Evolutionary conservation across 768 basidiomycete genomes (phyloP).

Genomic region (Arthromyces matolae): DNA sequence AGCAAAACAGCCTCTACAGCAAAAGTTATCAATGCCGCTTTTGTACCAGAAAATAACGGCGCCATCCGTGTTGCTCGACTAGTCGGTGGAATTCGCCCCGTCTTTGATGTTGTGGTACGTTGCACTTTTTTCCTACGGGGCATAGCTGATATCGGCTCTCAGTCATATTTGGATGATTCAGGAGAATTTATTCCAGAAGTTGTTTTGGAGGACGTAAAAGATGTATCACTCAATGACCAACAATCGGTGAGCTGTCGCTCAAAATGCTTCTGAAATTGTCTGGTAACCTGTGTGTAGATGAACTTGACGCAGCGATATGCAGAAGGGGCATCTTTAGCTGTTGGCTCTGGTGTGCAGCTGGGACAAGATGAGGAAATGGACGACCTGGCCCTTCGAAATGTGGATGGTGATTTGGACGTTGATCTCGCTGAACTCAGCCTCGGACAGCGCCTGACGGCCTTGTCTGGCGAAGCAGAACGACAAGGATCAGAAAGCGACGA

Average conservation of each 20-base stretch:
- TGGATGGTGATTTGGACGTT: constrained; percentile 73
- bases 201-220: constrained; percentile 37
- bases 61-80: constrained; percentile 51
- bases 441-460: constrained; percentile 81
- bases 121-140: constrained; percentile 2
- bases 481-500: constrained; percentile 49
- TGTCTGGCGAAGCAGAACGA: constrained; percentile 49
- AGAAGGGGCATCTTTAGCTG: constrained; percentile 56
- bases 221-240: constrained; percentile 1
- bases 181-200: constrained; percentile 53
- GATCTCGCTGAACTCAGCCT: constrained; percentile 89
- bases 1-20: constrained; percentile 34
- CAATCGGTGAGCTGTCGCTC: constrained; percentile 1
- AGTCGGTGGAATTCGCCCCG: constrained; percentile 51
- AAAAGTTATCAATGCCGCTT: constrained; percentile 44
- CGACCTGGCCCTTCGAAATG: constrained; percentile 43
- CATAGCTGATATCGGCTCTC: constrained; percentile 8
- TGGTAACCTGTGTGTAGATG: constrained; percentile 26
- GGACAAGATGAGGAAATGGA: constrained; percentile 58
- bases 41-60: constrained; percentile 38
- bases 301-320: constrained; percentile 61
- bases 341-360: constrained; percentile 63
- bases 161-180: constrained; percentile 55
- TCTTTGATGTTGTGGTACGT: constrained; percentile 60
- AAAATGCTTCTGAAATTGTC: background rate